Conservation (phyloP, 2,329 filamentous ascomycete genomes). For the Alternaria arborescens region DNA sequence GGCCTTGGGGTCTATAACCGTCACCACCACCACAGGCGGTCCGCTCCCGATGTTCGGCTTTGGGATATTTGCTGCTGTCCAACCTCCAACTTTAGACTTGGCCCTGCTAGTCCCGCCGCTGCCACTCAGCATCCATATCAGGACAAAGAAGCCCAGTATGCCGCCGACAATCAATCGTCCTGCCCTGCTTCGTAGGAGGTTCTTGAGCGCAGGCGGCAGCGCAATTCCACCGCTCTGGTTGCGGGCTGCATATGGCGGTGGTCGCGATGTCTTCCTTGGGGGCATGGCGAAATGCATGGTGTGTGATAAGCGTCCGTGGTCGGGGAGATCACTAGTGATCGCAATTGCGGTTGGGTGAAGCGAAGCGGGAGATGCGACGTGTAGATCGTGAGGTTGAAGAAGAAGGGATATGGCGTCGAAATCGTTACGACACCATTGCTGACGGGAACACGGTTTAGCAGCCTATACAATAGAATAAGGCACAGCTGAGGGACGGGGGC, state of each 20-base stretch:
- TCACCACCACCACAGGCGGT: slow-evolving; percentile 77
- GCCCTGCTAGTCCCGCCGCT: slow-evolving; percentile 30
- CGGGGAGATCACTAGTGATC: slow-evolving; percentile 22
- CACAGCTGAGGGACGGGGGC: neutral
- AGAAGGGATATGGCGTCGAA: slow-evolving; percentile 1
- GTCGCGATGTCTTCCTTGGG: slow-evolving; percentile 81
- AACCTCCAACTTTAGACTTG: slow-evolving; percentile 17
- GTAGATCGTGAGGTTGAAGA: slow-evolving; percentile 8
- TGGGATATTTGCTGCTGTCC: slow-evolving; percentile 28
- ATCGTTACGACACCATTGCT: slow-evolving; percentile 30
- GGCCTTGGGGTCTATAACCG: slow-evolving; percentile 76
- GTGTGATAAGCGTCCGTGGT: slow-evolving; percentile 23
- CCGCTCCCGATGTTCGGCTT: slow-evolving; percentile 54
- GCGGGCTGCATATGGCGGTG: slow-evolving; percentile 73
- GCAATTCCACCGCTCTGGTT: slow-evolving; percentile 54
- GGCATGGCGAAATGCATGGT: slow-evolving; percentile 88
- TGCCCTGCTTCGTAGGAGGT: slow-evolving; percentile 63
- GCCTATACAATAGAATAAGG: neutral
- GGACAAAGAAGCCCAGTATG: slow-evolving; percentile 63
- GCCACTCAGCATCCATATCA: slow-evolving; percentile 49
- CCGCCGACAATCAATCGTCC: slow-evolving; percentile 65
- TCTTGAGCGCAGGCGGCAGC: slow-evolving; percentile 57
- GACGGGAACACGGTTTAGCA: neutral
- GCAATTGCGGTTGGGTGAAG: slow-evolving; percentile 11
- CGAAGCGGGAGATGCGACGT: slow-evolving; percentile 35